Evolutionary conservation across 2,329 filamentous ascomycete species (phyloP).

Genomic region (Phoma sp.): DNA sequence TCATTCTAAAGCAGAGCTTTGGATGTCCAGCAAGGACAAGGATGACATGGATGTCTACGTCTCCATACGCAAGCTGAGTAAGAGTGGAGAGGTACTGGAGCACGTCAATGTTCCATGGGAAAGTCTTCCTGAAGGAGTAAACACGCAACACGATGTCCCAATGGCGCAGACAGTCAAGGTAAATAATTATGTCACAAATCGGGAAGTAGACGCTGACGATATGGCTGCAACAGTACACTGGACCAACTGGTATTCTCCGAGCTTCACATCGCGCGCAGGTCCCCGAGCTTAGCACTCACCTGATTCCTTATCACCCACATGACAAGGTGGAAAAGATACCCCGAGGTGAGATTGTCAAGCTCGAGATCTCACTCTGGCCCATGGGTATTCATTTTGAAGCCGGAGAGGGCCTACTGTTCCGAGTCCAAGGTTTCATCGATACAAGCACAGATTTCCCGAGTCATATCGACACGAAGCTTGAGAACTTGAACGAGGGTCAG

Average conservation of each 20-base stretch:
- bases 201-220: slow-evolving; percentile 45
- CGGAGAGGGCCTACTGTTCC: slow-evolving; percentile 37
- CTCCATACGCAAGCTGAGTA: slow-evolving; percentile 53
- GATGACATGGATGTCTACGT: slow-evolving; percentile 56
- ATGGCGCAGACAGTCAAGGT: no score
- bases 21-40: slow-evolving; percentile 51
- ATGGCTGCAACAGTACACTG: slow-evolving; percentile 47
- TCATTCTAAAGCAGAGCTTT: slow-evolving; percentile 55
- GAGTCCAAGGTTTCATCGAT: no score
- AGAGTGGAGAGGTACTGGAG: slow-evolving; percentile 50
- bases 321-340: slow-evolving; percentile 49
- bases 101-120: slow-evolving; percentile 52
- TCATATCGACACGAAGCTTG: not conserved
- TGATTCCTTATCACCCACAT: slow-evolving; percentile 46
- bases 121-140: no score
- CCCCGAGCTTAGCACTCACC: slow-evolving; percentile 20
- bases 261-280: slow-evolving; percentile 52
- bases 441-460: no score
- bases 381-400: slow-evolving; percentile 55
- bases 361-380: slow-evolving; percentile 58
- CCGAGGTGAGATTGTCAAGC: slow-evolving; percentile 51
- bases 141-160: no score
- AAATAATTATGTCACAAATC: no score
- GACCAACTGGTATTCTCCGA: slow-evolving; percentile 53
- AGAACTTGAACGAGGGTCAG: not conserved